A percentile compares a stretch with the other conserved stretches of the same genome.
Conservation (phyloP, 208 protist species). For the Leishmania gerbilli region DNA sequence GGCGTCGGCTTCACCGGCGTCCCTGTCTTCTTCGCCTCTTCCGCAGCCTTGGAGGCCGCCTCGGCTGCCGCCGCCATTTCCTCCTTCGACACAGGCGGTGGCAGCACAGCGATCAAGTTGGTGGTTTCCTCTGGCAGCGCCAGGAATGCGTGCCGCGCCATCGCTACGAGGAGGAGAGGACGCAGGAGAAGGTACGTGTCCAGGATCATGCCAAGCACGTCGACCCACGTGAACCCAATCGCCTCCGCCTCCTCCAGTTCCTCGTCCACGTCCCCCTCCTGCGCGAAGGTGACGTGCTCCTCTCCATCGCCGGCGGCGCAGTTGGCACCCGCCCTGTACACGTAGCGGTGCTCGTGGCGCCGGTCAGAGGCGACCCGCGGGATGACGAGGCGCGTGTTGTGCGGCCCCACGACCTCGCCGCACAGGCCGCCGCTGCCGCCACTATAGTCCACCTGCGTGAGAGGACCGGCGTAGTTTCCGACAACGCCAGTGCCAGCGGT, state of each 20-base stretch:
- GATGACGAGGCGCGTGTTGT: constrained; percentile 63
- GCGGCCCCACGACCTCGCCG: constrained; percentile 27
- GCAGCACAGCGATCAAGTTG: constrained; percentile 31
- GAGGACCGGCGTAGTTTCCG: neutral
- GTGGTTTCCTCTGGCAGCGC: constrained; percentile 14
- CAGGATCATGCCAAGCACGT: constrained; percentile 71
- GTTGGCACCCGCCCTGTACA: constrained; percentile 1
- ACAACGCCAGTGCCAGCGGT: neutral
- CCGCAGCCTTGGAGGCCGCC: constrained; percentile 13
- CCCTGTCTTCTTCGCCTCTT: constrained; percentile 12
- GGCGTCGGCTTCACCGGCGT: constrained; percentile 1
- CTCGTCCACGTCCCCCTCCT: constrained; percentile 19
- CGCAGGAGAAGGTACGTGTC: constrained; percentile 70
- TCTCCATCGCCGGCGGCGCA: constrained; percentile 9
- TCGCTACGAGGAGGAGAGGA: constrained; percentile 63
- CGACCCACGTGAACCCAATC: constrained; percentile 63
- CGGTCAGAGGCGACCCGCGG: constrained; percentile 62
- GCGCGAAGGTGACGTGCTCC: constrained; percentile 20
- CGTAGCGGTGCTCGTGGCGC: constrained; percentile 31
- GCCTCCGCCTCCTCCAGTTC: constrained; percentile 33
- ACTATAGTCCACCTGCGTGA: neutral
- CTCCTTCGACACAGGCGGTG: constrained; percentile 5
- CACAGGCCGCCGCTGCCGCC: constrained; percentile 16
- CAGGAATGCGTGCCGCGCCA: constrained; percentile 52
- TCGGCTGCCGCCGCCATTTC: constrained; percentile 23